Evolutionary conservation across 1,284 basidiomycete genomes (phyloP), one percentile per base, ranked within the genome.

Genomic region (Macrocybe sp.): DNA sequence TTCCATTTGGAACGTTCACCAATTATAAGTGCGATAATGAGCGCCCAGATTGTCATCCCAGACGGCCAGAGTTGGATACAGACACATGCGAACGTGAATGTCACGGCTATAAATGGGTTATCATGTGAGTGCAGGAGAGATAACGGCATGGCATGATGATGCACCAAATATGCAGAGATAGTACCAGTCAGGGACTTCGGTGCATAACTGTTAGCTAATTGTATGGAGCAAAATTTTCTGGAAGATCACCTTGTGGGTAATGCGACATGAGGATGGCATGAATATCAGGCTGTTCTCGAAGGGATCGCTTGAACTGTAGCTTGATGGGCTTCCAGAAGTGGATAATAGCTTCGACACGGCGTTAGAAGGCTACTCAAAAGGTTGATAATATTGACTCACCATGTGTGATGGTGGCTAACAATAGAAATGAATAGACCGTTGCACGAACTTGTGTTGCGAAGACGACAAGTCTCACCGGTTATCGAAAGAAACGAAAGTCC

Each of bases 241-340:
- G 22, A 34, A 54, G n/a, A 22, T 14, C 30, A 69, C 68, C 68
- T 62, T 86, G 81, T 0, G 74, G 77, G 65, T 95, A 95, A 36
- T 72, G 69, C 7, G 79, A 69, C 92, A 95, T 95, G 32, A 94
- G 73, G 41, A 75, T 72, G 6, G 81, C 81, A 64, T 94, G 91
- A n/a, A 94, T 79, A 63, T 94, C 91, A 8, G 88, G 84, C 56
- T 86, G 83, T 59, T 91, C 87, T 7, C 74, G 66, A 46, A 83
- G 63, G 35, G 79, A 76, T 34, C 76, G 70, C 22, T 83, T 65
- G 28, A 81, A 75, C 44, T 81, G 77, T 29, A 70, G 62, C 68
- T 78, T 79, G 49, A 93, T 85, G 38, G 82, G 78, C 52, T 80
- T 81, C 52, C 86, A 83, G 65, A 92, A 89, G 61, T 89, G 83